These are phyloP conservation scores for Smallanthus sonchifolius DNA, from an alignment of 129 eudicot species.

Conservation along the genomic window DNA sequence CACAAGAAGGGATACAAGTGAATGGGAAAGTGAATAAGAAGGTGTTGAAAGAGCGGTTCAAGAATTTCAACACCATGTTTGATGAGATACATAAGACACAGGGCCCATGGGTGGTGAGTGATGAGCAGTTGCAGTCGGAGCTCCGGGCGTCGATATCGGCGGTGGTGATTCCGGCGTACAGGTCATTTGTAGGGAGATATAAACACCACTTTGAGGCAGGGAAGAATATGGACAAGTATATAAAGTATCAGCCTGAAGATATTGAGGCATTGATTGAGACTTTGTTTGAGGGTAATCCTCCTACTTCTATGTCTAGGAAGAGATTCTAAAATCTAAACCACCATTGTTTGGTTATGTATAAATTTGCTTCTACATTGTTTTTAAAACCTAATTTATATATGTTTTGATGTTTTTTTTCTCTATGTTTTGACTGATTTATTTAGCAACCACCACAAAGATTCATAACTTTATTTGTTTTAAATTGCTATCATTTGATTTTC, in stretches of 20 bases:
- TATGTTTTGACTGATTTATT: too few species aligned
- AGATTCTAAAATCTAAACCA: slow-evolving; percentile 18
- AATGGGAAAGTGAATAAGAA: slow-evolving; percentile 56
- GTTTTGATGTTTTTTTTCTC: too few species aligned
- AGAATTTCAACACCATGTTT: slow-evolving; percentile 60
- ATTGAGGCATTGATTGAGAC: slow-evolving; percentile 70
- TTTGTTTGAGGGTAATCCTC: slow-evolving; percentile 64
- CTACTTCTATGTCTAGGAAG: slow-evolving; percentile 29
- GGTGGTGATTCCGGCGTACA: slow-evolving; percentile 81
- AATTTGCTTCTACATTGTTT: neutral
- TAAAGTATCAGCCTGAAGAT: slow-evolving; percentile 87
- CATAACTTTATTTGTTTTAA: neutral
- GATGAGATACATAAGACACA: slow-evolving; percentile 85
- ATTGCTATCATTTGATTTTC: too few species aligned
- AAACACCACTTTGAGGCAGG: slow-evolving; percentile 47
- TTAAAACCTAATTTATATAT: neutral
- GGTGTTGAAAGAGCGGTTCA: slow-evolving; percentile 66
- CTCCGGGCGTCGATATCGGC: slow-evolving; percentile 73
- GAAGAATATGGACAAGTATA: slow-evolving; percentile 58
- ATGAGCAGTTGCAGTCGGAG: slow-evolving; percentile 83
- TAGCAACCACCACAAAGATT: neutral
- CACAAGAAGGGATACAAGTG: slow-evolving; percentile 50
- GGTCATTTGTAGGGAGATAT: slow-evolving; percentile 81
- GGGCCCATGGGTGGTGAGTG: slow-evolving; percentile 81
- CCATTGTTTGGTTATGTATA: neutral